A percentile compares a stretch with the other conserved stretches of the same genome.
phyloP scores from a whole-genome alignment of 371 early-diverging fungal genomes.

The Zopfochytrium polystomum region DNA sequence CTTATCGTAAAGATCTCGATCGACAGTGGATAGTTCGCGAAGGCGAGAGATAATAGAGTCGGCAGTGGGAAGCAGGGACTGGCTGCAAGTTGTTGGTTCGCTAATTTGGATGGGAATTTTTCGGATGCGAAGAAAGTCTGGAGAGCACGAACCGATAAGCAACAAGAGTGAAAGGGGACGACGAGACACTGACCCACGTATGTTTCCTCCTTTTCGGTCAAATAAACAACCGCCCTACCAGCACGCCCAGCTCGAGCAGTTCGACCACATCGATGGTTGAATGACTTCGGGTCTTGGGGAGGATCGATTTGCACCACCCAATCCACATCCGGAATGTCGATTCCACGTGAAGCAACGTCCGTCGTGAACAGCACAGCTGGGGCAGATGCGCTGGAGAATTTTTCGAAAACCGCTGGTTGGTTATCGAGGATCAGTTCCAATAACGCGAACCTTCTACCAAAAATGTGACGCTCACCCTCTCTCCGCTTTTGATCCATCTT shows the following conservation, averaged over 20 bases:
- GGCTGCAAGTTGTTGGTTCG: too few species aligned
- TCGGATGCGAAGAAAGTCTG: constrained; percentile 77
- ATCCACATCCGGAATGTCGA: constrained; percentile 97
- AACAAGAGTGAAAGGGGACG: neutral
- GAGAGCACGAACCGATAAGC: neutral
- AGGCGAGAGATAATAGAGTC: neutral
- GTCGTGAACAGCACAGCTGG: constrained; percentile 84
- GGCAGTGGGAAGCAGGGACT: too few species aligned
- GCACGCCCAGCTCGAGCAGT: constrained; percentile 89
- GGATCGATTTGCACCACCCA: constrained; percentile 94
- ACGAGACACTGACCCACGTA: constrained; percentile 60
- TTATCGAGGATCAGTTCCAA: neutral
- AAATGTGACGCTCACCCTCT: constrained; percentile 23
- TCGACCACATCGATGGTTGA: constrained; percentile 97
- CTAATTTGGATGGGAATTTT: too few species aligned
- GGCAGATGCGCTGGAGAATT: constrained; percentile 25
- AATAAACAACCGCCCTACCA: constrained; percentile 84
- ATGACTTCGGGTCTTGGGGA: constrained; percentile 93
- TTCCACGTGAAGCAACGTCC: constrained; percentile 96
- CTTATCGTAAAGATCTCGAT: constrained; percentile 40
- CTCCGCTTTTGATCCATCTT: constrained; percentile 88
- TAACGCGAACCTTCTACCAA: neutral
- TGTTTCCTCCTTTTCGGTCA: constrained; percentile 78
- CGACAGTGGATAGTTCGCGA: constrained; percentile 14
- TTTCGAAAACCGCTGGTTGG: constrained; percentile 32